Conservation (phyloP, 169 alveolate genomes). For the Plasmodium inui region DNA sequence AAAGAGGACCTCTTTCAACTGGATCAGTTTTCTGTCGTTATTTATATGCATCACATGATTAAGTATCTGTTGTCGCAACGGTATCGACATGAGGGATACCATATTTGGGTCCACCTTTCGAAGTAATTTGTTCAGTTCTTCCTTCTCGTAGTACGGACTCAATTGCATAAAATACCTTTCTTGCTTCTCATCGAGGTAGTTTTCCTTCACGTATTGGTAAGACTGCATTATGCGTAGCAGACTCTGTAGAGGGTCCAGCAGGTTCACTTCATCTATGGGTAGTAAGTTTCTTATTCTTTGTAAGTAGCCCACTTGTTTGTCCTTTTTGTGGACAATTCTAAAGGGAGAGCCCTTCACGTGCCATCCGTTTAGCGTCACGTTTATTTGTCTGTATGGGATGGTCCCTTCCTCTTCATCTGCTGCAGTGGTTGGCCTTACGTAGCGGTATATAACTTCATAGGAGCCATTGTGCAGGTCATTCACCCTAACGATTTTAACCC, state of each 20-base stretch:
- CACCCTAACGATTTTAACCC: constrained; percentile 74
- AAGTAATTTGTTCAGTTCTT: constrained; percentile 8
- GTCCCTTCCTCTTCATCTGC: not conserved
- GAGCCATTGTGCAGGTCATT: constrained; percentile 69
- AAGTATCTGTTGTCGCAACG: constrained; percentile 40
- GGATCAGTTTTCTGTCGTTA: not conserved
- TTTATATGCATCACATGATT: constrained; percentile 28
- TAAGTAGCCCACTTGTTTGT: constrained; percentile 13
- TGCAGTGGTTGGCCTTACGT: not conserved
- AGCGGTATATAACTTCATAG: constrained; percentile 64
- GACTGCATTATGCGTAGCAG: constrained; percentile 17
- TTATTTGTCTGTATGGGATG: constrained; percentile 43
- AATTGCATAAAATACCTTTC: constrained; percentile 10
- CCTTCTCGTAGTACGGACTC: constrained; percentile 41
- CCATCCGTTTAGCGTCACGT: constrained; percentile 43
- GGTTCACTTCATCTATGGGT: constrained; percentile 34
- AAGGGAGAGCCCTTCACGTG: constrained; percentile 73
- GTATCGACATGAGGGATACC: constrained; percentile 57
- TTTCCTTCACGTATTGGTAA: constrained; percentile 37
- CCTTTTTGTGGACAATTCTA: constrained; percentile 32
- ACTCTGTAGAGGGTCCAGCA: not conserved
- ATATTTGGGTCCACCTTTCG: constrained; percentile 30
- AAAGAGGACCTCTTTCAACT: constrained; percentile 29
- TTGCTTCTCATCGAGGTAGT: not conserved
- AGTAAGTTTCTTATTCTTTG: constrained; percentile 21